Evolutionary conservation across 2,329 filamentous ascomycete genomes (phyloP), one percentile per base, ranked within the genome.

Genomic region (Cercospora sesami): DNA sequence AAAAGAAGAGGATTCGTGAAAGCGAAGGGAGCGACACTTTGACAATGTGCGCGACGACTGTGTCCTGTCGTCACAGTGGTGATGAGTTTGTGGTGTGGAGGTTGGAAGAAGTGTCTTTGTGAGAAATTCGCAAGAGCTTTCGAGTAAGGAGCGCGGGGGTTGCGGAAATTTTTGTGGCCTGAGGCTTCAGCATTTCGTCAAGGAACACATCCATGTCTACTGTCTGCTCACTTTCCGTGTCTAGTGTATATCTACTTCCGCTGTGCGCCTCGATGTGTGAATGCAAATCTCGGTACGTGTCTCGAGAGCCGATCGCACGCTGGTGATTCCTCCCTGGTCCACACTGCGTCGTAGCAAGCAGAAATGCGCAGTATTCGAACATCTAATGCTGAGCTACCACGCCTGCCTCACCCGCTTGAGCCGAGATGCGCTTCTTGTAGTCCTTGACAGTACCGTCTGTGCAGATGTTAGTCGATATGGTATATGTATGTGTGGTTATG

Each of bases 401-500:
- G 74, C 95, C 95, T 58, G 91, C 89, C 64, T 90, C 90, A 79
- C 96, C 90, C 12, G 67, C 67, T 23, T 94, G 94, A 14, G 67
- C 67, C 18, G 89, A 88, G 76, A 99, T 97, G 80, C 92, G 90
- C 88, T 94, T 97, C 90, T 99, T 99, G 84, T 99, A 99, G 70
- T 92, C 90, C 81, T 97, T 92, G 63, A 99, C 94, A 75, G 96
- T 94, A 36, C 95, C 95, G 69, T 53, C 55, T 59, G 12, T 59
- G 16, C 55, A 36, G 28, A 14, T 33, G 30, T 59, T 36, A 59
- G 55, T 16, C n/a, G 48, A 59, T 59, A 18, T 8, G 14, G 14
- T 8, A 28, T 55, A 30, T 14, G 7, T 26, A 55, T 16, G 14
- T 14, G 23, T 55, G 23, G 23, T 91, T 14, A 55, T 55, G 23